These are phyloP conservation scores for Rhynchospora pubera DNA, from an alignment of 176 grass and related monocot species.

Conservation along the genomic window DNA sequence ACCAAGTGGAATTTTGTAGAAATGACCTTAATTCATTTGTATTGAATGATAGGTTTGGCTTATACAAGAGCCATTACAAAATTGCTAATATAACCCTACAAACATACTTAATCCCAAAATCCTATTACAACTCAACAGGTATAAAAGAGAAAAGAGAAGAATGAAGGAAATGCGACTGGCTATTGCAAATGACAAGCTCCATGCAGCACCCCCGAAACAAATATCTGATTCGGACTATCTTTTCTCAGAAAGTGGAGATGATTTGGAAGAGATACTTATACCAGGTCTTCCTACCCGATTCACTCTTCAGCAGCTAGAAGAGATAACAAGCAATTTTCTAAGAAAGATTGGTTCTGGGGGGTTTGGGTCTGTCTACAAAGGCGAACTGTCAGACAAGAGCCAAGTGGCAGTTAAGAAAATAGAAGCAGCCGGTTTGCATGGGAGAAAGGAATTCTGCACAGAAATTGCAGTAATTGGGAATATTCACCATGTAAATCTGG, in stretches of 20 bases:
- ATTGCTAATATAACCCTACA: too few relatives aligned
- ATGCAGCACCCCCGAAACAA: neutral
- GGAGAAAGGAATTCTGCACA: slow-evolving; percentile 51
- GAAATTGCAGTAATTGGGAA: slow-evolving; percentile 65
- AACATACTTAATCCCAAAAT: too few relatives aligned
- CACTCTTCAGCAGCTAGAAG: slow-evolving; percentile 39
- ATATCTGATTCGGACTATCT: neutral
- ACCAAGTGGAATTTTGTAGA: too few relatives aligned
- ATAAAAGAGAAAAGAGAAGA: neutral
- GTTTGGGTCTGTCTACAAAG: slow-evolving; percentile 57
- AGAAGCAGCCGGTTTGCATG: slow-evolving; percentile 32
- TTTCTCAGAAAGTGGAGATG: slow-evolving; percentile 12
- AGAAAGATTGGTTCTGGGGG: slow-evolving; percentile 44
- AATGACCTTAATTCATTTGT: too few relatives aligned
- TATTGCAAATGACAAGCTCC: slow-evolving; percentile 6
- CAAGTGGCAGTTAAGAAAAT: slow-evolving; percentile 57
- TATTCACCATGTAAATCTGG: slow-evolving; percentile 52
- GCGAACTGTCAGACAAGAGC: slow-evolving; percentile 26
- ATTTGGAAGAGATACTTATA: neutral
- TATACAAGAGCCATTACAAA: too few relatives aligned
- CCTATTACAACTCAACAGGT: too few relatives aligned
- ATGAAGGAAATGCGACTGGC: slow-evolving; percentile 6
- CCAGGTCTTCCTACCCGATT: slow-evolving; percentile 23
- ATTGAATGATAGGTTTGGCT: too few relatives aligned
- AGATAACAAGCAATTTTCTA: slow-evolving; percentile 33